phyloP scores from a whole-genome alignment of 2,329 filamentous ascomycete species.

The Fonsecaea nubica region DNA sequence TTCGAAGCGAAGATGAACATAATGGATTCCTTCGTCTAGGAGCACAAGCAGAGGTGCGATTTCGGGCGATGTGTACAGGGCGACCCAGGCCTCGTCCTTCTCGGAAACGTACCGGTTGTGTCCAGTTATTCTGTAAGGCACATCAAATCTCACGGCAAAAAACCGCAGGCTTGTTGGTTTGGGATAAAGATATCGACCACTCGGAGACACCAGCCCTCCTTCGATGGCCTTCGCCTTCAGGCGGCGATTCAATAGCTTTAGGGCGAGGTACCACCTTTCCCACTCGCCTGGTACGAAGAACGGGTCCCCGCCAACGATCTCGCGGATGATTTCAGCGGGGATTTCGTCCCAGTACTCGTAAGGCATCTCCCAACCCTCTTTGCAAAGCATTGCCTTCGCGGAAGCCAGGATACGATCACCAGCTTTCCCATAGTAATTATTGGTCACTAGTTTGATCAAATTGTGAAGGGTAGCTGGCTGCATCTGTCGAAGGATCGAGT shows the following conservation, averaged over 20 bases:
- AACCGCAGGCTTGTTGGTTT: constrained; percentile 57
- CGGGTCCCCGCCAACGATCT: constrained; percentile 64
- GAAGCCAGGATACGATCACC: constrained; percentile 63
- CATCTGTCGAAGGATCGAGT: constrained; percentile 63
- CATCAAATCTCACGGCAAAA: constrained; percentile 61
- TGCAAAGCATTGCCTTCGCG: constrained; percentile 64
- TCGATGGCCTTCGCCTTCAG: constrained; percentile 56
- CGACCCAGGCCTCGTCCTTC: constrained; percentile 56
- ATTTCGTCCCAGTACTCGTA: constrained; percentile 61
- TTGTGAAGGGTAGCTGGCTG: constrained; percentile 55
- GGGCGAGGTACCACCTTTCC: constrained; percentile 63
- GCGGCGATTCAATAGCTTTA: constrained; percentile 60
- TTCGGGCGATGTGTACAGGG: constrained; percentile 61
- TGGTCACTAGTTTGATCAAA: constrained; percentile 61
- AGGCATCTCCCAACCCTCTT: constrained; percentile 64
- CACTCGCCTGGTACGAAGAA: constrained; percentile 66
- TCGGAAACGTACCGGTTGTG: constrained; percentile 49
- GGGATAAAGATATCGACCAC: constrained; percentile 52
- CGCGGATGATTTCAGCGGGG: constrained; percentile 63
- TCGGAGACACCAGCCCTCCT: constrained; percentile 54
- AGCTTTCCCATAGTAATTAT: constrained; percentile 62
- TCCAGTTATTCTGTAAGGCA: constrained; percentile 56
- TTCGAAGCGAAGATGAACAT: constrained; percentile 65
- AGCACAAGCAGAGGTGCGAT: constrained; percentile 63
- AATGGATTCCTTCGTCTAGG: constrained; percentile 65